phyloP scores from a whole-genome alignment of 768 basidiomycete species.

The Leccinellum rugosiceps region DNA sequence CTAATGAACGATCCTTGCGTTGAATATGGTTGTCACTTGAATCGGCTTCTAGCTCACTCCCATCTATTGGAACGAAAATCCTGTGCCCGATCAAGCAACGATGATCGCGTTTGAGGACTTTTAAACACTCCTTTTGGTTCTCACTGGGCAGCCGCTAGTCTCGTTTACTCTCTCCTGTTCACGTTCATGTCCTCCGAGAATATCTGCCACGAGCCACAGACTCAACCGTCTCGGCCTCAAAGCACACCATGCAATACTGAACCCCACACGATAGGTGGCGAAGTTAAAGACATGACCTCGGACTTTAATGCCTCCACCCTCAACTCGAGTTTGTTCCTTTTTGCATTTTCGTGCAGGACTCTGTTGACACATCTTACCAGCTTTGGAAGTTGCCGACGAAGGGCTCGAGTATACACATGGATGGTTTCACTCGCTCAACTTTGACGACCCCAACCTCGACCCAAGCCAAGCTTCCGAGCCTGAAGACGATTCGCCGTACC shows the following conservation, averaged over 20 bases:
- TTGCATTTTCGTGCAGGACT: neutral
- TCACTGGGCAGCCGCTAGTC: neutral
- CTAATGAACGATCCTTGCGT: neutral
- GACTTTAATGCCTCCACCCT: neutral
- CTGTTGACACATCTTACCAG: neutral
- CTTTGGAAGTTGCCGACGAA: neutral
- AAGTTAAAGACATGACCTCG: neutral
- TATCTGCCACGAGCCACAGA: neutral
- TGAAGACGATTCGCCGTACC: slow-evolving; percentile 69
- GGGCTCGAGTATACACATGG: neutral
- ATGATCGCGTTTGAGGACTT: neutral
- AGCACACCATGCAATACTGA: neutral
- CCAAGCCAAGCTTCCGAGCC: slow-evolving; percentile 3
- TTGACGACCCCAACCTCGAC: slow-evolving; percentile 29
- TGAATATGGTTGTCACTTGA: neutral
- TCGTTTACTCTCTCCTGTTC: neutral
- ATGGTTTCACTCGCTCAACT: neutral
- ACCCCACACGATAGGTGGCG: neutral
- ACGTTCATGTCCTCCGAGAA: neutral
- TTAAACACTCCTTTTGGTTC: neutral
- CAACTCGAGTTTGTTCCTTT: neutral
- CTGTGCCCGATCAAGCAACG: neutral
- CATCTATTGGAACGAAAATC: neutral
- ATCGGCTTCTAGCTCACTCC: neutral
- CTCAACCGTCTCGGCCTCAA: neutral